A percentile compares a stretch with the other conserved stretches of the same genome.
Conservation (phyloP, 352 stramenopile genomes). For the Hyaloperonospora brassicae region DNA sequence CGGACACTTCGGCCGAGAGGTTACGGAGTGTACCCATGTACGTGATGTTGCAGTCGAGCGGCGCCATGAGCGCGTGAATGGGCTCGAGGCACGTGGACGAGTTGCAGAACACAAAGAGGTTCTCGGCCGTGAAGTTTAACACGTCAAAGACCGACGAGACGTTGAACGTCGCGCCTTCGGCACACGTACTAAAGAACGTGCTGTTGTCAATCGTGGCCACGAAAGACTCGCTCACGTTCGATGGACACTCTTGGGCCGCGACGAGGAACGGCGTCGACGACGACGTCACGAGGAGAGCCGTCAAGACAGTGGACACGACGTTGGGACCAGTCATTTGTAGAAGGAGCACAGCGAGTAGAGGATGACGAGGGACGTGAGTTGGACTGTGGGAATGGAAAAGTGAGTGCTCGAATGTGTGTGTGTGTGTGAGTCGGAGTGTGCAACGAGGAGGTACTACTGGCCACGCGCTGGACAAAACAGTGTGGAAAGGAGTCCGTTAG, state of each 20-base stretch:
- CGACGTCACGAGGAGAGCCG: too few species aligned
- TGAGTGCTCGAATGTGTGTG: too few species aligned
- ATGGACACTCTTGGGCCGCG: conserved; percentile 20
- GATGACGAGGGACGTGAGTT: too few species aligned
- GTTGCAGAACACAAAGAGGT: conserved; percentile 53
- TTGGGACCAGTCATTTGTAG: too few species aligned
- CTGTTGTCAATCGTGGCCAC: conserved; percentile 39
- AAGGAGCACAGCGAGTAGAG: too few species aligned
- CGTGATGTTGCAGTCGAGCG: conserved; percentile 36
- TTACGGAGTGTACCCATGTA: conserved; percentile 37
- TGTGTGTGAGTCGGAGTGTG: too few species aligned
- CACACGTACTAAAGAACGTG: conserved; percentile 48
- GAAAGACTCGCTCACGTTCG: conserved; percentile 28
- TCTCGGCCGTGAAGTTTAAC: conserved; percentile 32
- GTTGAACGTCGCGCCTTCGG: conserved; percentile 38
- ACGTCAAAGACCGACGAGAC: conserved; percentile 40
- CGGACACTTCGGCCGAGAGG: conserved; percentile 29
- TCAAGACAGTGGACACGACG: too few species aligned
- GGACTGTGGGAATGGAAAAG: too few species aligned
- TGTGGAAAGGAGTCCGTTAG: too few species aligned
- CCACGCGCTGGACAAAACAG: too few species aligned
- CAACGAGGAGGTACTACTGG: too few species aligned
- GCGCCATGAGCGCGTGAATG: conserved; percentile 41
- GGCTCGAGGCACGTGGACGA: conserved; percentile 46
- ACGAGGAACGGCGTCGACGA: too few species aligned